These are phyloP conservation scores for Aspergillus ellipticus DNA, from an alignment of 495 filamentous ascomycete genomes.

Conservation along the genomic window DNA sequence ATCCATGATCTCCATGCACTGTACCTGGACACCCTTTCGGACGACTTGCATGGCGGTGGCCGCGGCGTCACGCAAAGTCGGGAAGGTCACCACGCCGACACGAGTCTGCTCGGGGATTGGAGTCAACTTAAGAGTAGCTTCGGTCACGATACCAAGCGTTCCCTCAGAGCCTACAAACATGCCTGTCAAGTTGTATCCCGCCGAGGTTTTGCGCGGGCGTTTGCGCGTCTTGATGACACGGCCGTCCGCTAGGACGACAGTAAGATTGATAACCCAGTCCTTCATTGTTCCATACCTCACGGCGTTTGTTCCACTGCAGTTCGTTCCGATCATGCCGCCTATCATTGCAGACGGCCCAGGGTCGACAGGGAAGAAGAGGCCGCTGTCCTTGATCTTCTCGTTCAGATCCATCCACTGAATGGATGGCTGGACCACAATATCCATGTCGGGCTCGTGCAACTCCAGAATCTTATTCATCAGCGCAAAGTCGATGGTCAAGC, in stretches of 20 bases:
- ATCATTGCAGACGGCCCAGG: conserved; percentile 74
- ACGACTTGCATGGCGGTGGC: conserved; percentile 78
- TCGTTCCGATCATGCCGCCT: conserved; percentile 93
- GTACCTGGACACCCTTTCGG: conserved; percentile 73
- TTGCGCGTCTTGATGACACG: conserved; percentile 78
- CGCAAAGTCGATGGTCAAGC: conserved; percentile 84
- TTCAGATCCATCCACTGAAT: conserved; percentile 93
- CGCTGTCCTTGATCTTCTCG: conserved; percentile 65
- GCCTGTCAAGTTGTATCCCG: conserved; percentile 83
- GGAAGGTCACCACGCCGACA: conserved; percentile 85
- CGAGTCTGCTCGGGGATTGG: conserved; percentile 70
- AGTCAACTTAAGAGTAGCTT: conserved; percentile 79
- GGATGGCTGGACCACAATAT: conserved; percentile 84
- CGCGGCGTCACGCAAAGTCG: conserved; percentile 72
- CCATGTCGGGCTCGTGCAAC: conserved; percentile 83
- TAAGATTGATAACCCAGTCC: conserved; percentile 89
- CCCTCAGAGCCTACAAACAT: conserved; percentile 92
- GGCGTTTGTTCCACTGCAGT: conserved; percentile 90
- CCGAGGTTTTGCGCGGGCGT: conserved; percentile 66
- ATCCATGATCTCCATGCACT: conserved; percentile 88
- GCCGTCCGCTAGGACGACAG: conserved; percentile 89
- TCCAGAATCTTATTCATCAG: conserved; percentile 79
- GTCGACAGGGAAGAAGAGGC: conserved; percentile 88
- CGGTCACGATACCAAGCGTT: conserved; percentile 84
- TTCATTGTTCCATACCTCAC: conserved; percentile 95